Conservation (phyloP, 1,284 basidiomycete species). For the Rhodotorula sp. region DNA sequence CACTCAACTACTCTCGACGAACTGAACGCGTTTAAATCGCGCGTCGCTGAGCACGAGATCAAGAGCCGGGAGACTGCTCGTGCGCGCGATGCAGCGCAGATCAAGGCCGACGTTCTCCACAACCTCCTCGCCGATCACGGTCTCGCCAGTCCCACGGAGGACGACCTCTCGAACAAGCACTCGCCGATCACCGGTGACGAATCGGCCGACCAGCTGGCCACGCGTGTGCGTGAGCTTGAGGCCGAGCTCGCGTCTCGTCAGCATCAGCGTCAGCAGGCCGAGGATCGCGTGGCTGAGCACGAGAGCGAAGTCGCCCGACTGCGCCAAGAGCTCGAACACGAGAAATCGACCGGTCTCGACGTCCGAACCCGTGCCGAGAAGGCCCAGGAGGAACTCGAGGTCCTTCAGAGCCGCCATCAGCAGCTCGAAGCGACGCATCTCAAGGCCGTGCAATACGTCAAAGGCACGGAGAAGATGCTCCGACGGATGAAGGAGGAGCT, state of each 20-base stretch:
- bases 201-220: constrained; percentile 67
- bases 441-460: constrained; percentile 49
- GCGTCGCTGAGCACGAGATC: constrained; percentile 62
- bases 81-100: constrained; percentile 68
- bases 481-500: constrained; percentile 89
- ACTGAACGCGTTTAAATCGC: constrained; percentile 58
- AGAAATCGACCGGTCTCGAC: constrained; percentile 17
- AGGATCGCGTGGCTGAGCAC: constrained; percentile 25
- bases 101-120: constrained; percentile 77
- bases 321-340: constrained; percentile 36
- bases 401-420: constrained; percentile 41
- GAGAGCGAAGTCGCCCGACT: constrained; percentile 25
- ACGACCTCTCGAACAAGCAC: constrained; percentile 62
- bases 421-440: constrained; percentile 46
- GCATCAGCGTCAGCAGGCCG: constrained; percentile 24
- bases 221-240: constrained; percentile 70
- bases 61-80: constrained; percentile 67
- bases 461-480: constrained; percentile 97
- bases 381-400: constrained; percentile 42
- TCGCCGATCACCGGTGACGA: constrained; percentile 44
- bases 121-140: constrained; percentile 88
- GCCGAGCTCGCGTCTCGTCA: constrained; percentile 59
- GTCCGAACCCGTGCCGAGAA: constrained; percentile 31
- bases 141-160: constrained; percentile 63
- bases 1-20: constrained; percentile 71